phyloP scores from a whole-genome alignment of 257 asterid genomes.

The Salvia splendens region DNA sequence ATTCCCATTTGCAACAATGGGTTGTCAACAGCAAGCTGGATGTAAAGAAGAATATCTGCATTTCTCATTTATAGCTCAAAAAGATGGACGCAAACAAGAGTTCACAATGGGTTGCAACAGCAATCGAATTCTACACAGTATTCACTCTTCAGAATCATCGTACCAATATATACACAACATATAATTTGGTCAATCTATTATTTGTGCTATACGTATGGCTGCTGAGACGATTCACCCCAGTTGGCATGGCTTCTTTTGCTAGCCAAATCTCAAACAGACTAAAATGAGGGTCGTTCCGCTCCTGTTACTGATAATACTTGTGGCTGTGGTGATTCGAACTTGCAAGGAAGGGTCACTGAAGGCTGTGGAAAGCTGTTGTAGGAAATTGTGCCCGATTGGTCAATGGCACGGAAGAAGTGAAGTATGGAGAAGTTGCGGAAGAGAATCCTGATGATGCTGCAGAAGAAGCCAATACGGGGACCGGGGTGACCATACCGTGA shows the following conservation, averaged over 20 bases:
- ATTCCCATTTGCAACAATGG: background rate
- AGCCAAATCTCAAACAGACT: slow-evolving; percentile 32
- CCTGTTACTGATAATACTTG: slow-evolving; percentile 18
- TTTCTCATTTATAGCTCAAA: too few relatives aligned
- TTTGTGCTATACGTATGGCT: slow-evolving; percentile 29
- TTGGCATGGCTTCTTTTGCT: slow-evolving; percentile 21
- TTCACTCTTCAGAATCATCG: slow-evolving; percentile 26
- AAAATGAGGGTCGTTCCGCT: slow-evolving; percentile 15
- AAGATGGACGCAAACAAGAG: slow-evolving; percentile 11
- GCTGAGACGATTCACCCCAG: slow-evolving; percentile 17
- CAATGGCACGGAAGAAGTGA: slow-evolving; percentile 42
- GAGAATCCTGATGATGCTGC: slow-evolving; percentile 99
- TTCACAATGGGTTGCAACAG: slow-evolving; percentile 25
- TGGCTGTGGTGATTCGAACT: slow-evolving; percentile 29
- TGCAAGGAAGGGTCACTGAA: slow-evolving; percentile 33
- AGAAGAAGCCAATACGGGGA: slow-evolving; percentile 57
- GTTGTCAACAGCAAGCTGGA: too few relatives aligned
- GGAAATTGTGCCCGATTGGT: slow-evolving; percentile 44
- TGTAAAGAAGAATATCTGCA: too few relatives aligned
- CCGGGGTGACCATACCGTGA: slow-evolving; percentile 48
- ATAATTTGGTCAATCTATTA: slow-evolving; percentile 36
- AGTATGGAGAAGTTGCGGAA: slow-evolving; percentile 43
- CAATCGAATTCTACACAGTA: slow-evolving; percentile 35
- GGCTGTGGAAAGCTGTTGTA: slow-evolving; percentile 40
- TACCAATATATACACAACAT: slow-evolving; percentile 46